These are phyloP conservation scores for Lachancea nothofagi DNA, from an alignment of 805 yeast species.

Conservation along the genomic window DNA sequence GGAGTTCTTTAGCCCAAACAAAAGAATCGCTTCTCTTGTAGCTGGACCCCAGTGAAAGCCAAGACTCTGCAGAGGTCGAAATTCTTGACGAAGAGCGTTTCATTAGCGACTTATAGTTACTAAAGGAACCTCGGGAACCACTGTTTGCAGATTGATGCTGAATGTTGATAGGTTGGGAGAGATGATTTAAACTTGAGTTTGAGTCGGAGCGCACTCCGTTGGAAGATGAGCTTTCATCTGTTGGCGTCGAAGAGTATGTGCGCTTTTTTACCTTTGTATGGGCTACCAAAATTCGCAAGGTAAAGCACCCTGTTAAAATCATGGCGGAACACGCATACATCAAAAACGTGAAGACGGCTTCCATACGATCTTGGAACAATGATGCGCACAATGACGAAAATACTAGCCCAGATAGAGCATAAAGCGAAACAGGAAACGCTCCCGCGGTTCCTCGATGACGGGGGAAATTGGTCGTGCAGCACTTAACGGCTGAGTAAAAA, in stretches of 20 bases:
- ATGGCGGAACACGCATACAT: constrained; percentile 42
- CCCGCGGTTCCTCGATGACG: constrained; percentile 65
- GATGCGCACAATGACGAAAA: constrained; percentile 54
- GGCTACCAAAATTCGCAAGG: constrained; percentile 17
- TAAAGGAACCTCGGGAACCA: constrained; percentile 7
- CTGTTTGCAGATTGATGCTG: background rate
- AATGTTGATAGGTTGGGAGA: constrained; percentile 17
- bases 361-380: constrained; percentile 48
- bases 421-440: constrained; percentile 61
- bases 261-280: constrained; percentile 4
- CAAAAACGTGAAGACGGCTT: constrained; percentile 51
- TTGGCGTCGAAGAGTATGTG: constrained; percentile 1
- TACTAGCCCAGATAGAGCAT: constrained; percentile 65
- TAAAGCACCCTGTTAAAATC: constrained; percentile 32
- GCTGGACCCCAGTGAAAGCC: constrained; percentile 5
- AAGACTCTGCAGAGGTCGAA: constrained; percentile 36
- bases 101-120: constrained; percentile 32
- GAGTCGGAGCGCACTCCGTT: background rate
- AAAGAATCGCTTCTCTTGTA: constrained; percentile 18
- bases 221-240: background rate
- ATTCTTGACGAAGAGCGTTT: constrained; percentile 63
- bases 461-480: constrained; percentile 56
- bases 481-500: constrained; percentile 50
- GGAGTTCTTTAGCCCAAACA: constrained; percentile 23
- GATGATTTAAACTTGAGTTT: background rate